phyloP scores from a whole-genome alignment of 2,329 filamentous ascomycete species.

The Penicillium digitatum region DNA sequence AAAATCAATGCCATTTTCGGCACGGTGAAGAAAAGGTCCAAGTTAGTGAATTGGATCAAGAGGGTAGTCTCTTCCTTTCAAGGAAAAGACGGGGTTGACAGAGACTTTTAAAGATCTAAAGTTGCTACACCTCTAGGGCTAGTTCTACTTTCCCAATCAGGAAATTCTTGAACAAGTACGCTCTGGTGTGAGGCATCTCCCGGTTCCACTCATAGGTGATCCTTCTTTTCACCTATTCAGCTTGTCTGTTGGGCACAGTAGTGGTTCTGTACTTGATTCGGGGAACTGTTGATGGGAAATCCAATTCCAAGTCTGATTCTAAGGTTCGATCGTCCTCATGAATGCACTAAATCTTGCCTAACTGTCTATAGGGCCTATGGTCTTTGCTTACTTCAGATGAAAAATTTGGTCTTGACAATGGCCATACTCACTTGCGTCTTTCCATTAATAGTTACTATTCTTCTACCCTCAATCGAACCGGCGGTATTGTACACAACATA shows the following conservation, averaged over 20 bases:
- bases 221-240: not conserved
- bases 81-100: not conserved
- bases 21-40: constrained; percentile 34
- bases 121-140: not conserved
- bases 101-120: not conserved
- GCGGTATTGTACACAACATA: too few species aligned
- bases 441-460: not conserved
- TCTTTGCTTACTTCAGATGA: not conserved
- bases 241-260: not conserved
- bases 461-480: not conserved
- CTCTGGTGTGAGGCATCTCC: constrained; percentile 7
- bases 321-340: too few species aligned
- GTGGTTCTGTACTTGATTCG: too few species aligned
- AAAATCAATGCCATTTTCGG: constrained; percentile 29
- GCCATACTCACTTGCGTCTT: not conserved
- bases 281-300: too few species aligned
- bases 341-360: too few species aligned
- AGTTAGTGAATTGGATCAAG: constrained; percentile 2
- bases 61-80: not conserved
- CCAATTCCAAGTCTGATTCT: too few species aligned
- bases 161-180: constrained; percentile 31
- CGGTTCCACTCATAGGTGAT: not conserved
- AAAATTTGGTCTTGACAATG: not conserved
- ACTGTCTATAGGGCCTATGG: too few species aligned
- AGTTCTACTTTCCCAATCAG: constrained; percentile 17